Conservation (phyloP, 192 early-diverging fungal species). For the Coemansia erecta region DNA sequence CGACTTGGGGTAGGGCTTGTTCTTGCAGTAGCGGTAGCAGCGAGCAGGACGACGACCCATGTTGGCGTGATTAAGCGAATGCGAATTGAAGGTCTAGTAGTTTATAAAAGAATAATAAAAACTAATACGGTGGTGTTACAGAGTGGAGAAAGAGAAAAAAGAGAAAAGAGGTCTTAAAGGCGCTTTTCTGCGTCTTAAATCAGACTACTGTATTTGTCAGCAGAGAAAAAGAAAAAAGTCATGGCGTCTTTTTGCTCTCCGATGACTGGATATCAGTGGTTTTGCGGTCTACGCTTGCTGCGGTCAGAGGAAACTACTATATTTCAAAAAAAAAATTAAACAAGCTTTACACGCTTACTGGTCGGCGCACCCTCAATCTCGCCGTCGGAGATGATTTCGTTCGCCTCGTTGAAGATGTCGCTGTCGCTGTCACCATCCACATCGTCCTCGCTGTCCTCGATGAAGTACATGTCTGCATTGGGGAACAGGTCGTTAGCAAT, state of each 20-base stretch:
- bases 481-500: constrained; percentile 56
- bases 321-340: too few relatives aligned
- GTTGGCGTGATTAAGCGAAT: constrained; percentile 18
- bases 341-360: constrained; percentile 33
- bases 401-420: constrained; percentile 13
- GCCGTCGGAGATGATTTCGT: constrained; percentile 10
- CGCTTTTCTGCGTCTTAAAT: background rate
- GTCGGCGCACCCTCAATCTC: constrained; percentile 41
- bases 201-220: background rate
- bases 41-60: constrained; percentile 99
- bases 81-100: background rate
- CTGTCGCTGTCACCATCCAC: constrained; percentile 22
- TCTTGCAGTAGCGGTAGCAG: constrained; percentile 99
- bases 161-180: background rate
- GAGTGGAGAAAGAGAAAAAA: background rate
- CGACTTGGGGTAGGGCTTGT: constrained; percentile 99
- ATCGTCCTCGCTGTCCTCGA: constrained; percentile 67
- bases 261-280: too few relatives aligned
- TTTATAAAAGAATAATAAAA: background rate
- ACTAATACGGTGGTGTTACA: background rate
- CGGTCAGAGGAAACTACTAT: too few relatives aligned
- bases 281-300: background rate
- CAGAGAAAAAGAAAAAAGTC: background rate
- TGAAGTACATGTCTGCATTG: constrained; percentile 95
- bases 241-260: background rate